Conservation (phyloP, 257 asterid species). For the Ballota nigra region DNA sequence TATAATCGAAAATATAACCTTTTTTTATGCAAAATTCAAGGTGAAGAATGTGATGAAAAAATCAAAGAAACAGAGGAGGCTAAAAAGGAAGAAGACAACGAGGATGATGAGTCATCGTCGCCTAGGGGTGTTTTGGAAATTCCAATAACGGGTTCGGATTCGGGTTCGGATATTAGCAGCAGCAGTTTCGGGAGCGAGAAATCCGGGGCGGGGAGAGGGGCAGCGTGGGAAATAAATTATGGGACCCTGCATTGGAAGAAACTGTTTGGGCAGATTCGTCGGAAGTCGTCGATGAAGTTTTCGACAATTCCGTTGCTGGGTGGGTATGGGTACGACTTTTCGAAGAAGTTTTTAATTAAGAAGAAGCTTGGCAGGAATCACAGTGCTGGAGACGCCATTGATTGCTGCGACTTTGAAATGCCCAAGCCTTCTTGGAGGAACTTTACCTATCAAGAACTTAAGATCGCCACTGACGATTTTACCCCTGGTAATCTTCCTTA, state of each 20-base stretch:
- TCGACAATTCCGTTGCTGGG: slow-evolving; percentile 44
- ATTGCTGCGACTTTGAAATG: slow-evolving; percentile 45
- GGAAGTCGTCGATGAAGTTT: slow-evolving; percentile 44
- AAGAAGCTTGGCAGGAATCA: slow-evolving; percentile 48
- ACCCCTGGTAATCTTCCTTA: slow-evolving; percentile 41
- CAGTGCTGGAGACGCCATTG: slow-evolving; percentile 53
- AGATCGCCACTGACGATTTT: slow-evolving; percentile 60
- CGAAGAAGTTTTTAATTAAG: slow-evolving; percentile 41
- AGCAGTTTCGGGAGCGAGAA: slow-evolving; percentile 39
- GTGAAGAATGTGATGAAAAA: background rate
- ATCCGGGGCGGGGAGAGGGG: background rate
- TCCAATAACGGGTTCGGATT: slow-evolving; percentile 39
- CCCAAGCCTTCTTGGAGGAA: slow-evolving; percentile 91
- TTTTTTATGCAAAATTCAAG: too few species aligned
- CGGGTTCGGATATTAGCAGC: slow-evolving; percentile 36
- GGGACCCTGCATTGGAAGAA: slow-evolving; percentile 50
- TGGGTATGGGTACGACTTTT: slow-evolving; percentile 38
- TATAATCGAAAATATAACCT: background rate
- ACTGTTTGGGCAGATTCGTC: slow-evolving; percentile 54
- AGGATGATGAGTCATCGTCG: slow-evolving; percentile 45
- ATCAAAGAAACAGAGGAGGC: slow-evolving; percentile 5
- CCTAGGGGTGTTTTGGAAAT: slow-evolving; percentile 81
- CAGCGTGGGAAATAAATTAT: background rate
- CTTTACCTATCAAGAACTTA: slow-evolving; percentile 51
- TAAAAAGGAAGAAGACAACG: background rate